Base-by-base conservation (phyloP, 2,329 filamentous ascomycete species). In the Eutypa lata region DNA sequence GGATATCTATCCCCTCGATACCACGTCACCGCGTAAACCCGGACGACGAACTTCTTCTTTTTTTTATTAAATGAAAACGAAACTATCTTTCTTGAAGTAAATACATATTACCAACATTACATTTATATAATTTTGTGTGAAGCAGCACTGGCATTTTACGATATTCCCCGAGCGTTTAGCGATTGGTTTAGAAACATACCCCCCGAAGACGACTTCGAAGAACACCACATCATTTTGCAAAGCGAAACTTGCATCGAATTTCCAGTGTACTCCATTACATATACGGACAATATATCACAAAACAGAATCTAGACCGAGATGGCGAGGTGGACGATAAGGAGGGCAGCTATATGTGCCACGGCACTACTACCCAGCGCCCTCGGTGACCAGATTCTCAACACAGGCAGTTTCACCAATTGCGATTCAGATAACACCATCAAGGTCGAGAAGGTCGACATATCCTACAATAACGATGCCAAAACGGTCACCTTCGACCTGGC, bases 401-500 rank as follows among this genome's bases (percentile, higher is more conserved):
- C 92, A 22, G 82, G 81, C 57, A 90, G 91, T 54, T 96, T 94
- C 74, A 83, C 78, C 64, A 85, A 86, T 58, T 97, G 94, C 72
- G 71, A 78, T 62, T 80, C 62, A 70, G 77, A 53, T 73, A 81
- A 61, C 65, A 76, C 54, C 37, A 85, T 97, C 63, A 80, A 79
- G 57, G 87, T 97, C 50, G 77, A 91, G 60, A 85, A 81, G 62
- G 77, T 95, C 57, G 77, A 93, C 62, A 87, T 97, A 55, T 76
- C 82, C 61, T 97, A 95, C 74, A 83, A 96, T 76, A 86, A 87
- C 59, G 78, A 81, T 53, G 84, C 86, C 55, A 86, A 89, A 67
- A 81, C 80, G 47, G 81, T 97, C 56, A 82, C 75, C 3, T 97
- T 97, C 71, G 86, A 97, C 68, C 82, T 97, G 21, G 83, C 86